A percentile compares a stretch with the other conserved stretches of the same genome.
Conservation (phyloP, 345 rosid genomes). For the Balakata baccata region DNA sequence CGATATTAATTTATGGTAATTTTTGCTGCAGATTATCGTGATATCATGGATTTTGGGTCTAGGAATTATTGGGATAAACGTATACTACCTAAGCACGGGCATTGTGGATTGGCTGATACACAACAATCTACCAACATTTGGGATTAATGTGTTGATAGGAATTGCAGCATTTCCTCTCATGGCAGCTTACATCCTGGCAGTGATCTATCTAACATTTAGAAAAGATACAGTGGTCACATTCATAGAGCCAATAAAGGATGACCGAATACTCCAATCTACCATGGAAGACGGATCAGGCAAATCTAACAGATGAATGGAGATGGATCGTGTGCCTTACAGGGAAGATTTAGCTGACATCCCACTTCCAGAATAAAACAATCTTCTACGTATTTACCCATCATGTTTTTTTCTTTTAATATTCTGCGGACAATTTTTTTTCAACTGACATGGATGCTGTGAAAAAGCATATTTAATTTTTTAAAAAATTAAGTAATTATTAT, state of each 20-base stretch:
- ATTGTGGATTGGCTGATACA: conserved; percentile 50
- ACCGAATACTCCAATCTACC: background rate
- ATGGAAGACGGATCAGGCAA: conserved; percentile 32
- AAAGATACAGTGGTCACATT: conserved; percentile 42
- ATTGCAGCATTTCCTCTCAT: conserved; percentile 52
- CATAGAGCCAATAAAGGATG: conserved; percentile 35
- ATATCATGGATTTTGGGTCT: conserved; percentile 60
- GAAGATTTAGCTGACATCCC: conserved; percentile 53
- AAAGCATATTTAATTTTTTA: no score
- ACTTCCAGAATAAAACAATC: conserved; percentile 26
- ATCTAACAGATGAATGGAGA: background rate
- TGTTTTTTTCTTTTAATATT: no score
- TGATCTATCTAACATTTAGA: conserved; percentile 48
- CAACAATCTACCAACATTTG: conserved; percentile 41
- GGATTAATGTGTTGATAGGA: conserved; percentile 47
- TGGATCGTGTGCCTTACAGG: conserved; percentile 35
- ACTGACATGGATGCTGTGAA: no score
- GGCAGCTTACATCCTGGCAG: conserved; percentile 44
- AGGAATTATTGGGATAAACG: conserved; percentile 54
- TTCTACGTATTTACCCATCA: no score
- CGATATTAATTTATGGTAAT: background rate
- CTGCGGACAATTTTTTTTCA: no score
- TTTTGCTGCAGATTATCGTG: conserved; percentile 39
- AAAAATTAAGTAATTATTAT: no score
- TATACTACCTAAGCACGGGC: conserved; percentile 52